Evolutionary conservation across 345 rosid genomes (phyloP).

Genomic region (Eucalyptus coolabah): DNA sequence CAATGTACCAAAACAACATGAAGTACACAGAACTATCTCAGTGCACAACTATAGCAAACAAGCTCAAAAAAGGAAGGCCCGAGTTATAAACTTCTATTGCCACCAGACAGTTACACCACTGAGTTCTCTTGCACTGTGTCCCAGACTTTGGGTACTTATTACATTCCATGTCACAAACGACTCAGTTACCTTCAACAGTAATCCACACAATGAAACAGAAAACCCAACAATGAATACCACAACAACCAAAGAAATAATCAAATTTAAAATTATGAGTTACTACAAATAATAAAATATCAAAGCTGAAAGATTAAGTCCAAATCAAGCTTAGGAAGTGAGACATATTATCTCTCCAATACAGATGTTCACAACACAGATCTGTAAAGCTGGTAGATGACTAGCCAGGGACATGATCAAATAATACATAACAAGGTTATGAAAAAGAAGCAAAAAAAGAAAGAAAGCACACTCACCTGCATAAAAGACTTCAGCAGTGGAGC

Average conservation of each 20-base stretch:
- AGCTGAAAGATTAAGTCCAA: neutral
- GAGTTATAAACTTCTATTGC: neutral
- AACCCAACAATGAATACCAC: neutral
- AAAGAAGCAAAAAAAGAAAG: neutral
- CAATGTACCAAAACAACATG: neutral
- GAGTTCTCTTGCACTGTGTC: neutral
- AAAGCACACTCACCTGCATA: constrained; percentile 56
- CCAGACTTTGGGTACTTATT: neutral
- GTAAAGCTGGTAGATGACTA: neutral
- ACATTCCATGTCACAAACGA: neutral
- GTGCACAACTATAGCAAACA: neutral
- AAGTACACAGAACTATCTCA: neutral
- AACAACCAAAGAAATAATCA: neutral
- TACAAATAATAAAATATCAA: neutral
- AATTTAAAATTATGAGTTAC: neutral
- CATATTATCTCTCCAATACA: neutral
- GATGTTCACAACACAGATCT: neutral
- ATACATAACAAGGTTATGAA: neutral
- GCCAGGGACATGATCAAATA: neutral
- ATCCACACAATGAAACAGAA: neutral
- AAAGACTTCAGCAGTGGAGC: constrained; percentile 85
- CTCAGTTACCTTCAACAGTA: neutral
- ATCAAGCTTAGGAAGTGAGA: neutral
- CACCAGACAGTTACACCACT: neutral
- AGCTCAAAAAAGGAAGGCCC: neutral